Percentiles rank a stretch among this genome's conserved stretches.
phyloP scores from a whole-genome alignment of 495 filamentous ascomycete species.

The Penicillium alfredii region DNA sequence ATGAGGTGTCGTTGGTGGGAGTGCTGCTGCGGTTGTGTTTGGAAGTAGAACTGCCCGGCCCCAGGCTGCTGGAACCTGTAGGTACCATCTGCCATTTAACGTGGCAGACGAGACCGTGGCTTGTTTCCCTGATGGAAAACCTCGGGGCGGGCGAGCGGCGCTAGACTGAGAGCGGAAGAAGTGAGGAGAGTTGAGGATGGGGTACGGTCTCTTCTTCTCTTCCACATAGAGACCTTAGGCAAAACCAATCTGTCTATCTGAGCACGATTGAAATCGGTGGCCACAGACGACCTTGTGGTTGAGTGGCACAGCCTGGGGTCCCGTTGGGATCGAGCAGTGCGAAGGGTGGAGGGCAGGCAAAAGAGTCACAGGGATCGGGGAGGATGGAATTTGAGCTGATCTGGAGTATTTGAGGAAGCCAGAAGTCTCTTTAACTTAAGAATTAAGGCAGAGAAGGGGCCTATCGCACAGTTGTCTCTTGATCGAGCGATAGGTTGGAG shows the following conservation, averaged over 20 bases:
- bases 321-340: conserved; percentile 20
- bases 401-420: too few relatives aligned
- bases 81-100: conserved; percentile 81
- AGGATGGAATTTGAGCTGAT: conserved; percentile 16
- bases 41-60: conserved; percentile 58
- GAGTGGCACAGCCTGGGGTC: conserved; percentile 8
- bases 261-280: conserved; percentile 5
- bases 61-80: conserved; percentile 70
- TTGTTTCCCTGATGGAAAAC: conserved; percentile 26
- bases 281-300: conserved; percentile 7
- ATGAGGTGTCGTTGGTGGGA: conserved; percentile 46
- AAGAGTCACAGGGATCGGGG: conserved; percentile 29
- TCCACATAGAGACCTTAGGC: conserved; percentile 44
- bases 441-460: conserved; percentile 15
- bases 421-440: too few relatives aligned
- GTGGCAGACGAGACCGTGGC: conserved; percentile 41
- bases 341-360: conserved; percentile 30
- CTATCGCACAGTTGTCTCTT: conserved; percentile 18
- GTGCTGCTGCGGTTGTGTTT: conserved; percentile 47
- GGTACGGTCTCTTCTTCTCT: conserved; percentile 47
- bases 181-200: conserved; percentile 34
- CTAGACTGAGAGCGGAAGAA: conserved; percentile 20
- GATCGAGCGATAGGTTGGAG: conserved; percentile 17
- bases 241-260: conserved; percentile 28
- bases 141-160: conserved; percentile 18